These are phyloP conservation scores for Talaromyces sp. DNA, from an alignment of 2,329 filamentous ascomycete genomes.

Conservation along the genomic window DNA sequence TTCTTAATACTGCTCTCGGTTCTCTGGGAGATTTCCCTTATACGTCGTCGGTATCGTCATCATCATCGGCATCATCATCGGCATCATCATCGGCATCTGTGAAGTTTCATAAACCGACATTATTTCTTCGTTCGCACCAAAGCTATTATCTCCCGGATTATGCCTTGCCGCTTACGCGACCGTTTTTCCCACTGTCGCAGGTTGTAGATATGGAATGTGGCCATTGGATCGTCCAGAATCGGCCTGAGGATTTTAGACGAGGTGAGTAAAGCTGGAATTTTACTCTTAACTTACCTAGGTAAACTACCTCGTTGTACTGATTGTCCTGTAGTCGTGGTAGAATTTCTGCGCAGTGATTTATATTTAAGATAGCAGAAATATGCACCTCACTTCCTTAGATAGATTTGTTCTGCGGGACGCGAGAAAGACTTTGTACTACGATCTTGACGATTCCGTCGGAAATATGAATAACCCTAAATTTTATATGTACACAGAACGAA, in stretches of 20 bases:
- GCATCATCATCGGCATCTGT: not conserved
- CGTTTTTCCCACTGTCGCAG: not conserved
- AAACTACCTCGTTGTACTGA: too few species aligned
- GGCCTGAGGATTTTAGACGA: constrained; percentile 1
- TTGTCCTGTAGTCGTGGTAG: not conserved
- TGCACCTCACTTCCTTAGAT: too few species aligned
- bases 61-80: too few species aligned
- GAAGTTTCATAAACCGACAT: not conserved
- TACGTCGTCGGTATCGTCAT: too few species aligned
- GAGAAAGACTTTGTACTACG: too few species aligned
- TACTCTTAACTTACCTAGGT: too few species aligned
- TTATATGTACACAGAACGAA: not conserved
- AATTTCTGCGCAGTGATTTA: not conserved
- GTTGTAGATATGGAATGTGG: not conserved
- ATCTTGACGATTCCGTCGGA: not conserved
- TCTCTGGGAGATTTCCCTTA: not conserved
- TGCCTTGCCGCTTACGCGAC: not conserved
- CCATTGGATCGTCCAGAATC: constrained; percentile 2
- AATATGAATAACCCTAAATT: not conserved
- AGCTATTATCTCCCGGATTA: not conserved
- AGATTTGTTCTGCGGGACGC: not conserved
- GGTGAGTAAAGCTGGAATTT: not conserved
- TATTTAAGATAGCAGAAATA: not conserved
- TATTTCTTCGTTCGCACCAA: not conserved
- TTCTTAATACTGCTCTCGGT: not conserved